Percentiles rank a stretch among this genome's conserved stretches.
These are phyloP conservation scores for Pythium phragmiticola DNA, from an alignment of 352 stramenopile genomes.

Conservation along the genomic window DNA sequence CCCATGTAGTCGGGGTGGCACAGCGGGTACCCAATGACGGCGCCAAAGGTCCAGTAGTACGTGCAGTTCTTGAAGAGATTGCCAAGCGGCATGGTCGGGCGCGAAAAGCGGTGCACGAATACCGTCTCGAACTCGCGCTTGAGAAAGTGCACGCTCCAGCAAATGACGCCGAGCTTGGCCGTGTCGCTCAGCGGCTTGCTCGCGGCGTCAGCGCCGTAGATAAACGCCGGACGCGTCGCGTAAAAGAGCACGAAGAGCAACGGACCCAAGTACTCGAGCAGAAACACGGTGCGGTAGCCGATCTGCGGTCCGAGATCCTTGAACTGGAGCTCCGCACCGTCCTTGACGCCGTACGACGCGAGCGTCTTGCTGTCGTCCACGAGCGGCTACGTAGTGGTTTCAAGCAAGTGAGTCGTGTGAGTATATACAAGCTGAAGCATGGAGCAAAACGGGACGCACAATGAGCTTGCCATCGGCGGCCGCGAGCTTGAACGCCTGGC, in stretches of 20 bases:
- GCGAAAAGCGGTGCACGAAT: constrained; percentile 89
- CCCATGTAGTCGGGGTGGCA: constrained; percentile 70
- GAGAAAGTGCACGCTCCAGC: constrained; percentile 82
- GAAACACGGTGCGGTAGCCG: constrained; percentile 87
- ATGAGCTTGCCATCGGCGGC: constrained; percentile 32
- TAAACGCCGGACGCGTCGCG: constrained; percentile 55
- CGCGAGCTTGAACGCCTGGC: constrained; percentile 65
- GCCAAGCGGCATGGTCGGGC: constrained; percentile 82
- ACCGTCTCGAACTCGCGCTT: constrained; percentile 88
- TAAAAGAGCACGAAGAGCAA: constrained; percentile 85
- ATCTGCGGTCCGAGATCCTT: constrained; percentile 87
- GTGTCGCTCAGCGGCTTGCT: constrained; percentile 40
- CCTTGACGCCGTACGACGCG: constrained; percentile 53
- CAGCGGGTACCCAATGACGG: constrained; percentile 80
- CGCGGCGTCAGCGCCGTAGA: constrained; percentile 61
- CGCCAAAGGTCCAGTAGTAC: constrained; percentile 89
- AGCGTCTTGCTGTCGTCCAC: constrained; percentile 59
- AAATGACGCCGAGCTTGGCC: constrained; percentile 52
- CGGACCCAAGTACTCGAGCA: constrained; percentile 85
- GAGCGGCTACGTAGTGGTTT: constrained; percentile 33
- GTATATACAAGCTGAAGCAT: not conserved
- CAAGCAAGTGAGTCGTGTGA: not conserved
- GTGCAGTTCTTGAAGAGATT: constrained; percentile 92
- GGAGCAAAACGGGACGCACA: constrained; percentile 9
- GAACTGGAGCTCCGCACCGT: constrained; percentile 54